Evolutionary conservation across 164 flowering plant species (phyloP).

Genomic region (Berberis vulgaris): DNA sequence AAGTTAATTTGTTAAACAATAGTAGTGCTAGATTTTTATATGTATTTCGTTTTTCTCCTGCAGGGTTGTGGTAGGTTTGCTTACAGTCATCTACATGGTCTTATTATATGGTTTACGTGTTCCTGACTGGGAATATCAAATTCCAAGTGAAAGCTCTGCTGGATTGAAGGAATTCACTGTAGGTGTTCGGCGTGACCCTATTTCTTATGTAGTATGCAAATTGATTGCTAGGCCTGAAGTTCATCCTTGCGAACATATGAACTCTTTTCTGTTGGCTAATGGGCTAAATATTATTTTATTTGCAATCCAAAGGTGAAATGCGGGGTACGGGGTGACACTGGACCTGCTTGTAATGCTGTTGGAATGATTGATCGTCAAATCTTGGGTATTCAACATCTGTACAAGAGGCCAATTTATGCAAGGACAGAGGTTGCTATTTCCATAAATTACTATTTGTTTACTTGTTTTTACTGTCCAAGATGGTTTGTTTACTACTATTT

Average conservation of each 20-base stretch:
- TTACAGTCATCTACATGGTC: slow-evolving; percentile 30
- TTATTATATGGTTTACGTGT: slow-evolving; percentile 62
- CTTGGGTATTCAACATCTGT: slow-evolving; percentile 59
- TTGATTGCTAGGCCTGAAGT: neutral
- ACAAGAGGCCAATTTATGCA: slow-evolving; percentile 49
- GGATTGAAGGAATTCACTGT: slow-evolving; percentile 24
- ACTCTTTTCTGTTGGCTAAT: neutral
- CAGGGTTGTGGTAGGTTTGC: slow-evolving; percentile 38
- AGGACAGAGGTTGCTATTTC: slow-evolving; percentile 37
- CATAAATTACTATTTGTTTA: neutral
- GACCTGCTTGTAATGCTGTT: slow-evolving; percentile 79
- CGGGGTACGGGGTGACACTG: slow-evolving; percentile 67
- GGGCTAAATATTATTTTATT: neutral
- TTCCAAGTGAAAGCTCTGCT: slow-evolving; percentile 21
- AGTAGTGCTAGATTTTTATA: no score
- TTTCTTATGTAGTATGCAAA: neutral
- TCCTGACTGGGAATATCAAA: slow-evolving; percentile 67
- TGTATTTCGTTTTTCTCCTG: neutral
- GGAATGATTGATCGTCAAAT: slow-evolving; percentile 71
- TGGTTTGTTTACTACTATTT: neutral
- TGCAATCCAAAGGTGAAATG: slow-evolving; percentile 55
- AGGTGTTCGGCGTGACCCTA: slow-evolving; percentile 7
- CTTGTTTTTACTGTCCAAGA: neutral
- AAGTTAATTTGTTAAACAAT: no score
- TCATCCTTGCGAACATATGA: neutral